Evolutionary conservation across 371 early-diverging fungal species (phyloP), one percentile per base, ranked within the genome.

Genomic region (Actinomortierella wolfii): DNA sequence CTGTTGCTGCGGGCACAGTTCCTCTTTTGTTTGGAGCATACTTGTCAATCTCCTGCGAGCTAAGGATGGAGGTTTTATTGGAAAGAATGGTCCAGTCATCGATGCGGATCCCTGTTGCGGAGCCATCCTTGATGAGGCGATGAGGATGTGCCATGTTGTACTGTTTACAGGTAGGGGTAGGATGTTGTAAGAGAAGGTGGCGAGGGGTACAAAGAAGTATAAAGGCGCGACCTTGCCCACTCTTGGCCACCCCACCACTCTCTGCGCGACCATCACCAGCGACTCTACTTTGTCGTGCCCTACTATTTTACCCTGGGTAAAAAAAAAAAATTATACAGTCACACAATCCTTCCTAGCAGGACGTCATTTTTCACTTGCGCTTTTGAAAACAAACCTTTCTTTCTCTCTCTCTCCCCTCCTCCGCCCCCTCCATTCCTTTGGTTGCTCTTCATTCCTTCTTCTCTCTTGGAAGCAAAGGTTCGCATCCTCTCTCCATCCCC

Each of bases 21-120:
- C 18, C 23, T 18, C 13, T 26, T 25, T 46, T 18, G 4, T 46
- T 46, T 18, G 24, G 47, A 4, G 17, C 48, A 73, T 82, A 89
- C 89, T 58, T 73, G 66, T 90, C 88, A 68, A 92, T 86, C 70
- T 93, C 91, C 29, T 59, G 71, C 1, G 91, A 81, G 65, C 83
- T 89, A 58, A 84, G 85, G 51, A 93, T 93, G 26, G 91, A 83
- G 0, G 81, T 81, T 55, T 89, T 90, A 43, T 79, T 78, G 18
- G 89, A 84, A 11, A 78, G 82, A 20, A 93, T 86, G 5, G 77
- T 78, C 92, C 92, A 91, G 23, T 79, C 89, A 9, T 78, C 58
- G 41, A 82, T 75, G 23, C 49, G 57, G 54, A 92, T 89, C 20
- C 90, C 89, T 7, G 46, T 54, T 21, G 51, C 53, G 39, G 52